A percentile compares a stretch with the other conserved stretches of the same genome.
Evolutionary conservation across 306 rosid genomes (phyloP).

Genomic region (Prosopis cineraria): DNA sequence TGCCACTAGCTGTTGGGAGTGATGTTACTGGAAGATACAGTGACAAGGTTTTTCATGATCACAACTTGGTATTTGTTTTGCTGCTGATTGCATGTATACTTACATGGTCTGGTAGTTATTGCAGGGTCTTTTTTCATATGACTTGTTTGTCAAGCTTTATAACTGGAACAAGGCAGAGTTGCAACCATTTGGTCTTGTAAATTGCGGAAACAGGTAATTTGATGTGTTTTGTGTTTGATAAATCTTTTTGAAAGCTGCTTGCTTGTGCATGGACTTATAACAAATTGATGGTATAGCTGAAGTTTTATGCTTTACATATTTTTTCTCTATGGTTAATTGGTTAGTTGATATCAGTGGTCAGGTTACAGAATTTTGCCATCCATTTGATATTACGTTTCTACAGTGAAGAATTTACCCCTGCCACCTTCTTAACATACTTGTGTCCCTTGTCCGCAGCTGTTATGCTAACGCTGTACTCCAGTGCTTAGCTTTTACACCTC

Average conservation of each 20-base stretch:
- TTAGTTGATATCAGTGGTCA: constrained; percentile 18
- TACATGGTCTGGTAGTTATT: constrained; percentile 27
- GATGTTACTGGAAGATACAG: constrained; percentile 61
- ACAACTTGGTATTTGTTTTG: constrained; percentile 10
- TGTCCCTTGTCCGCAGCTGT: constrained; percentile 63
- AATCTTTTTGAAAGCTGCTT: neutral
- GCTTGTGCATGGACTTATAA: constrained; percentile 24
- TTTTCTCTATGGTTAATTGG: constrained; percentile 1
- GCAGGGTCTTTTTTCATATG: constrained; percentile 79
- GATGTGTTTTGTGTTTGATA: constrained; percentile 18
- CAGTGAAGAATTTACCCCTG: neutral
- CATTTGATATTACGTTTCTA: constrained; percentile 16
- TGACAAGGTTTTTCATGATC: constrained; percentile 61
- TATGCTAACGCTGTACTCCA: constrained; percentile 95
- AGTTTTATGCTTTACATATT: neutral
- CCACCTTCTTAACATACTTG: neutral
- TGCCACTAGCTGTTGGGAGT: constrained; percentile 43
- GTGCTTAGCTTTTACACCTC: constrained; percentile 95
- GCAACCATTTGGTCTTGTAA: constrained; percentile 79
- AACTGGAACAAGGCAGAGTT: constrained; percentile 74
- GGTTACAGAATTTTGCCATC: constrained; percentile 1
- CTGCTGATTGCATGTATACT: constrained; percentile 10
- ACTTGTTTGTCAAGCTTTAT: constrained; percentile 80
- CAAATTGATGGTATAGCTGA: constrained; percentile 18
- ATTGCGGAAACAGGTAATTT: constrained; percentile 92